Evolutionary conservation across 495 filamentous ascomycete species (phyloP), one percentile per base, ranked within the genome.

Genomic region (Friedmanniomyces simplex): DNA sequence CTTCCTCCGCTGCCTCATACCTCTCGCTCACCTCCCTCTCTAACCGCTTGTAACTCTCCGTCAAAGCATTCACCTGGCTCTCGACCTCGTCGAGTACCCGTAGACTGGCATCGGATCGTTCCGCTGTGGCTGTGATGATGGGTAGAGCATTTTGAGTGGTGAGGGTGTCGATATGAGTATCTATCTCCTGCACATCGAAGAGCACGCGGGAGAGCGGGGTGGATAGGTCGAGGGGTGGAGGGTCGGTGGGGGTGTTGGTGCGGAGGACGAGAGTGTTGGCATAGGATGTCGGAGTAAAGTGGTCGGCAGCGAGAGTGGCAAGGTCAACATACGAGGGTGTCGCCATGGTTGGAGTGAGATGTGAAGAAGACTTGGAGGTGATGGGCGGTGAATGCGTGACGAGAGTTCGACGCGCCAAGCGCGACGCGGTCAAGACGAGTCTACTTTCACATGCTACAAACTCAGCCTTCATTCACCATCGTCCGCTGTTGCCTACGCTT

Each of bases 131-230:
- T 18, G 81, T 75, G 25, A 97, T 79, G n/a, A 97, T 76, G 0
- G 89, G 87, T 7, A 91, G 75, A 14, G 94, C 87, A 48, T 86
- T 86, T 63, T 84, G 82, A 48, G 88, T 93, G 45, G 91, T 95
- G 24, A 99, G 79, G 18, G 78, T 77, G 71, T 97, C 85, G 60
- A 97, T 96, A 67, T 96, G 89, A 0, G 89, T 95, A 71, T 97
- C 91, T 58, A 99, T 84, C 69, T 97, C 93, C 69, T 99, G 93
- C 16, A 94, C 81, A 71, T 99, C 93, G 71, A 99, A 99, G 18
- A 97, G 79, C 13, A 97, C 93, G 48, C 88, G 82, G 1, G 91
- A 96, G 36, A 97, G 80, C 2, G 93, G 93, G 34, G 93, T 97
- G 6, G 89, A 87, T 54, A 97, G 85, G 73, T 96, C 93, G 66